A percentile compares a stretch with the other conserved stretches of the same genome.
Conservation (phyloP, 2,329 filamentous ascomycete species). For the Aspergillus novoparasiticus region DNA sequence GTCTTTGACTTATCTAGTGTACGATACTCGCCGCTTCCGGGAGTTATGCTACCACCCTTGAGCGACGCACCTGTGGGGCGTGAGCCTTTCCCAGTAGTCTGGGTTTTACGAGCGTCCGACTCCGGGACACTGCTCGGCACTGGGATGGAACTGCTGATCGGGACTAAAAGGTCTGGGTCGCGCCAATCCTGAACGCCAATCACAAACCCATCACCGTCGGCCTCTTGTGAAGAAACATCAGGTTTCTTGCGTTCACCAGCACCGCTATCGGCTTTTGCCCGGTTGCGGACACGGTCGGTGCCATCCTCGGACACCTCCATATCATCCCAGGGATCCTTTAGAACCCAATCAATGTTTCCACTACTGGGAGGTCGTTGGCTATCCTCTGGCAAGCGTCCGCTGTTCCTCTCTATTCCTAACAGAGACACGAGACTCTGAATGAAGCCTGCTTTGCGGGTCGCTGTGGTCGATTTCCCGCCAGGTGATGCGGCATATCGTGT, state of each 20-base stretch:
- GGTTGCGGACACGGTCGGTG: neutral
- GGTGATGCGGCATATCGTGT: conserved; percentile 24
- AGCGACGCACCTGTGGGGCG: conserved; percentile 41
- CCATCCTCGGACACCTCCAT: conserved; percentile 36
- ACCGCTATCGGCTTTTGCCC: conserved; percentile 22
- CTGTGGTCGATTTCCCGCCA: conserved; percentile 19
- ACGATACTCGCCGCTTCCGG: conserved; percentile 71
- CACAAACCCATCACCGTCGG: conserved; percentile 65
- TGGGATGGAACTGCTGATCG: conserved; percentile 32
- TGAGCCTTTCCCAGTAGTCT: conserved; percentile 35
- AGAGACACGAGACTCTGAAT: conserved; percentile 49
- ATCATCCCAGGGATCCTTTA: conserved; percentile 67
- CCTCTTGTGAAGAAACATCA: conserved; percentile 27
- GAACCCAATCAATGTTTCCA: conserved; percentile 73
- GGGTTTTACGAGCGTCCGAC: conserved; percentile 32
- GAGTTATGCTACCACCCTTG: conserved; percentile 69
- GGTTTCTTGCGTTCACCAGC: conserved; percentile 25
- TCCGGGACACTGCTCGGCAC: conserved; percentile 27
- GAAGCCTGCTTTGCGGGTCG: conserved; percentile 32
- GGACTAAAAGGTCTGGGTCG: conserved; percentile 70
- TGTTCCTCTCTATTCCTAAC: conserved; percentile 44
- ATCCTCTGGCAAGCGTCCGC: conserved; percentile 42
- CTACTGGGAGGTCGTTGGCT: conserved; percentile 70
- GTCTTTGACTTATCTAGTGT: conserved; percentile 41
- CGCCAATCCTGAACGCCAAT: conserved; percentile 89